Base-by-base conservation (phyloP, 2,329 filamentous ascomycete species). In the Penicillium occitanis region DNA sequence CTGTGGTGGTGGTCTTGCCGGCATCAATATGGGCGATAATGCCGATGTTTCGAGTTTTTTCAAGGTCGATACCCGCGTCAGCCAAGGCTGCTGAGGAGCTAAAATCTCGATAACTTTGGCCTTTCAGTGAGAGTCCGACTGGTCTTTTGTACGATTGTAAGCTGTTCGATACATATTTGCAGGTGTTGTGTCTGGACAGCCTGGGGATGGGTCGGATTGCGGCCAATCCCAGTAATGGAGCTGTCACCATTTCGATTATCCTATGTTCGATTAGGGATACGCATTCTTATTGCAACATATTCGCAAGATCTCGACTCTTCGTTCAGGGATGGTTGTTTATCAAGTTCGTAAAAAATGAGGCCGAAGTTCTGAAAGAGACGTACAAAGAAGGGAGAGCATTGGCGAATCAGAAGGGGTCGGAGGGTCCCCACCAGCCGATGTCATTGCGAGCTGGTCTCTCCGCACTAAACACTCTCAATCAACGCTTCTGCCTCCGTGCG, bases 11-110 rank as follows among this genome's bases (percentile, higher is more conserved):
- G 1, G 95, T 99, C 83, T 99, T 99, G 8, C 95, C 95, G 65
- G 95, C 95, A 88, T 98, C 95, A 70, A 99, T 97, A 78, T 99
- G 95, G 67, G 95, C 95, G 77, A 99, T 97, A 71, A 99, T 98
- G 68, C 95, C 95, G 76, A 99, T 97, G 75, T 99, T 99, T 71
- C 94, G 86, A 61, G 93, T 95, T 72, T 87, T 87, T 46, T 86
- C 83, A 19, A 88, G 81, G 68, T 74, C 70, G 35, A 73, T 70
- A 35, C 64, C 70, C 5, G 62, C 11, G 48, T 76, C 72, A 33
- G 66, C 68, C 66, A 63, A 69, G 2, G 69, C 62, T 3, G 69
- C 22, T 14, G 70, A 68, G 1, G 73, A 74, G 5, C 77, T 77
- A 46, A 79, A 77, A 7, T 59, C 68, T 61, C 70, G 71, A 3